Base-by-base conservation (phyloP, 345 rosid species). In the Heritiera fomes region DNA sequence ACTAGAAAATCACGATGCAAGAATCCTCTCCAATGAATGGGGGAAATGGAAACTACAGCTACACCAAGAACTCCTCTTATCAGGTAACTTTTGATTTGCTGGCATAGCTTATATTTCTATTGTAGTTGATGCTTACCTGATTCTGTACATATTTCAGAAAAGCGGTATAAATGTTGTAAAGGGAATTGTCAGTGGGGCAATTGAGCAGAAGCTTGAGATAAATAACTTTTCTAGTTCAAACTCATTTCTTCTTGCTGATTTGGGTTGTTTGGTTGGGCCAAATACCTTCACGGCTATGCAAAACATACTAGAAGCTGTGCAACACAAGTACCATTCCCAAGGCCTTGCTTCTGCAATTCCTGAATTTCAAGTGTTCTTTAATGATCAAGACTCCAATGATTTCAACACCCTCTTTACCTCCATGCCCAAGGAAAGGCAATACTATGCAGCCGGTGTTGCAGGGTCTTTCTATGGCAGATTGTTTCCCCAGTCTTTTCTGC, bases 201-300 rank as follows among this genome's bases (percentile, higher is more conserved):
- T 34, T 34, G 38, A 3, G 38, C 1, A 34, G 43, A 80, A 80
- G 49, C 63, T 83, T 4, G 86, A 83, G 59, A 52, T 80, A 0
- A 75, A 6, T 7, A 34, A 17, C 14, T 66, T 69, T 5, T 59
- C 64, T 12, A 13, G 43, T 53, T 75, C 80, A 17, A 61, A 65
- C 59, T 50, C 70, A 60, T 69, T 75, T 45, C 71, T 62, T 55
- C 56, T 84, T 3, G 82, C 81, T 0, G 83, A 82, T 75, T 75
- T 83, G 63, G 86, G 86, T n/a, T 86, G 88, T 62, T 84, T 86
- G 32, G 79, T 64, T 9, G 86, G 88, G 18, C 86, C 84, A 69
- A 83, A 83, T 47, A 79, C 86, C 5, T 76, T 83, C 50, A 4
- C 9, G 23, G 66, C 80, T 1, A 74, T 83, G 84, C 80, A 83